These are phyloP conservation scores for Fusarium piperis DNA, from an alignment of 2,329 filamentous ascomycete genomes.

Conservation along the genomic window DNA sequence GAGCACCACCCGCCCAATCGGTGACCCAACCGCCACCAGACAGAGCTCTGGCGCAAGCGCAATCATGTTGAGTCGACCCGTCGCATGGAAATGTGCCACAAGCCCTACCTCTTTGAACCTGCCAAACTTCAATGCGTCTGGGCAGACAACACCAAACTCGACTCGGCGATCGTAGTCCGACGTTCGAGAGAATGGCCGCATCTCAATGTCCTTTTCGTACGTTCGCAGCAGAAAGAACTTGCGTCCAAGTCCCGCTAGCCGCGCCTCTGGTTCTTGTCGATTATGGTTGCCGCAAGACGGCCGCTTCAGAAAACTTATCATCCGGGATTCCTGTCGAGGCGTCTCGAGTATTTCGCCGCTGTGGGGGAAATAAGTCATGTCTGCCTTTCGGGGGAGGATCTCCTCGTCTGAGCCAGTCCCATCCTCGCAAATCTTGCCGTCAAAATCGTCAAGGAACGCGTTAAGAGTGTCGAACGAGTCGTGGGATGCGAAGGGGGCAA, in stretches of 20 bases:
- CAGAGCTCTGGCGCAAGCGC: constrained; percentile 74
- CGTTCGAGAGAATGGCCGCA: constrained; percentile 49
- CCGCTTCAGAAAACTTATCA: constrained; percentile 38
- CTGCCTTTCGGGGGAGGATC: constrained; percentile 16
- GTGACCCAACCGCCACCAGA: constrained; percentile 73
- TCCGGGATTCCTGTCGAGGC: constrained; percentile 14
- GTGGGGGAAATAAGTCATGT: constrained; percentile 52
- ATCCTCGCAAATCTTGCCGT: background rate
- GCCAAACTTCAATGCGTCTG: constrained; percentile 43
- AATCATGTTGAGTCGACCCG: constrained; percentile 65
- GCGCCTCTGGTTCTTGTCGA: constrained; percentile 8
- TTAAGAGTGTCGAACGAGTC: constrained; percentile 26
- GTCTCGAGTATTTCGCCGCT: constrained; percentile 36
- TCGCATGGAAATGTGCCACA: constrained; percentile 46
- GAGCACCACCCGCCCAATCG: constrained; percentile 72
- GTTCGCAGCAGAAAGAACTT: constrained; percentile 56
- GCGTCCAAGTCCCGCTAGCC: constrained; percentile 15
- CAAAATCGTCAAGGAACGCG: constrained; percentile 5
- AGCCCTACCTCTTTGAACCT: constrained; percentile 32
- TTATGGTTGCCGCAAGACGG: constrained; percentile 24
- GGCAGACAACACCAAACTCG: constrained; percentile 47
- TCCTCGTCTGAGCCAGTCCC: background rate
- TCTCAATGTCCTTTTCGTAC: constrained; percentile 59
- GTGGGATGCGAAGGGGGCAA: background rate
- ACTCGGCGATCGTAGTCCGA: constrained; percentile 19